Conservation (phyloP, 495 filamentous ascomycete species). For the Aspergillus ostianus region DNA sequence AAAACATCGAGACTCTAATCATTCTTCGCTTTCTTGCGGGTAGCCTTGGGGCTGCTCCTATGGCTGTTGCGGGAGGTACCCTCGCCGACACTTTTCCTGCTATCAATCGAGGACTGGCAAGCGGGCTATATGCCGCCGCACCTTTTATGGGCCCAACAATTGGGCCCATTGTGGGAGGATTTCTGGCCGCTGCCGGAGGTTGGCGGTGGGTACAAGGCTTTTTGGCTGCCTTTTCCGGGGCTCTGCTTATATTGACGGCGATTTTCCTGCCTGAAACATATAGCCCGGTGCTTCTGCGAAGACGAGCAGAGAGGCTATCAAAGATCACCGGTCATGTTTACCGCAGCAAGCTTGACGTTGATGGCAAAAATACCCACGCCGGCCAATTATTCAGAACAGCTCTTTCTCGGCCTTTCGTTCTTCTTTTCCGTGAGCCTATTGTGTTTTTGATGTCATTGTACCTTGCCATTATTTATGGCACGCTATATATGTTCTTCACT, state of each 20-base stretch:
- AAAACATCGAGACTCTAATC: slow-evolving; percentile 57
- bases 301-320: slow-evolving; percentile 43
- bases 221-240: slow-evolving; percentile 3
- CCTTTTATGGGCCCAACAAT: slow-evolving; percentile 57
- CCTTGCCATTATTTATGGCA: slow-evolving; percentile 60
- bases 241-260: slow-evolving; percentile 24
- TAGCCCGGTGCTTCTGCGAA: slow-evolving; percentile 50
- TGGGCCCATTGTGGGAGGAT: slow-evolving; percentile 48
- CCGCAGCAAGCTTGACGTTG: slow-evolving; percentile 37
- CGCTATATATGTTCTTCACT: slow-evolving; percentile 66
- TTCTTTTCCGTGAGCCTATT: slow-evolving; percentile 43
- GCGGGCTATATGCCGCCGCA: slow-evolving; percentile 49
- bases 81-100: slow-evolving; percentile 61
- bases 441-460: slow-evolving; percentile 55
- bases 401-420: slow-evolving; percentile 20
- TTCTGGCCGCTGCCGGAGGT: slow-evolving; percentile 45
- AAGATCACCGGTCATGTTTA: slow-evolving; percentile 42
- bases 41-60: slow-evolving; percentile 57
- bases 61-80: slow-evolving; percentile 56
- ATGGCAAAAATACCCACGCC: slow-evolving; percentile 23
- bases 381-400: slow-evolving; percentile 40
- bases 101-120: slow-evolving; percentile 52
- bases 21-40: slow-evolving; percentile 66
- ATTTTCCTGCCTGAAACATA: slow-evolving; percentile 57
- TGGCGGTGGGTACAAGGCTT: slow-evolving; percentile 42